These are phyloP conservation scores for Termitomyces sp. DNA, from an alignment of 768 basidiomycete species.

Conservation along the genomic window DNA sequence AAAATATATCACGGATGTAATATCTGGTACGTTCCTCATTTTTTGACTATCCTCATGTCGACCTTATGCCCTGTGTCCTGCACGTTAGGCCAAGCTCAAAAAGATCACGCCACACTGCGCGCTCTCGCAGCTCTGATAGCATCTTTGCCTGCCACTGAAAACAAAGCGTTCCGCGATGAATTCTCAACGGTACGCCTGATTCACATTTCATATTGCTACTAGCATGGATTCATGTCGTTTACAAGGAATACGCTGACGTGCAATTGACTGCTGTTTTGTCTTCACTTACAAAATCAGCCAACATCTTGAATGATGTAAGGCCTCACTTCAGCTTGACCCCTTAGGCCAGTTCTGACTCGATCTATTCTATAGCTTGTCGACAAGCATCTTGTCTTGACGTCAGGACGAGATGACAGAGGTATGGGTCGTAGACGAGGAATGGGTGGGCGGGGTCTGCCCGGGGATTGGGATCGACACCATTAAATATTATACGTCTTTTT, in stretches of 20 bases:
- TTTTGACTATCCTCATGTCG: background rate
- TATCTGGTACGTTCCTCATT: slow-evolving; percentile 49
- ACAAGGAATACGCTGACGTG: slow-evolving; percentile 93
- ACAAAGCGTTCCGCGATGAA: slow-evolving; percentile 79
- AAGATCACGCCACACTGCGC: slow-evolving; percentile 80
- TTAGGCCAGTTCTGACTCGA: background rate
- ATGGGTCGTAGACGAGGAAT: slow-evolving; percentile 51
- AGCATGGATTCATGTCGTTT: background rate
- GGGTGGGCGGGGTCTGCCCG: slow-evolving; percentile 39
- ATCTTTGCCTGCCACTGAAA: slow-evolving; percentile 84
- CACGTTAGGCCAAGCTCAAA: slow-evolving; percentile 57
- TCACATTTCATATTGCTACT: background rate
- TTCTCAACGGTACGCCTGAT: slow-evolving; percentile 65
- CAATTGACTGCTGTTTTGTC: slow-evolving; percentile 89
- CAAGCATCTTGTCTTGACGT: slow-evolving; percentile 65
- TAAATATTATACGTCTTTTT: slow-evolving; percentile 14
- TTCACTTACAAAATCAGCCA: slow-evolving; percentile 83
- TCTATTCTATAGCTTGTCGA: slow-evolving; percentile 60
- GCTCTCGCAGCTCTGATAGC: slow-evolving; percentile 84
- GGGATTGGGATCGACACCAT: slow-evolving; percentile 59
- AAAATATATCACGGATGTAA: slow-evolving; percentile 78
- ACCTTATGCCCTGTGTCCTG: slow-evolving; percentile 12
- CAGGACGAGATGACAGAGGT: slow-evolving; percentile 52
- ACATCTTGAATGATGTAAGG: slow-evolving; percentile 84
- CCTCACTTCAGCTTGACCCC: background rate